These are phyloP conservation scores for Stemphylium vesicarium DNA, from an alignment of 2,329 filamentous ascomycete genomes.

Conservation along the genomic window DNA sequence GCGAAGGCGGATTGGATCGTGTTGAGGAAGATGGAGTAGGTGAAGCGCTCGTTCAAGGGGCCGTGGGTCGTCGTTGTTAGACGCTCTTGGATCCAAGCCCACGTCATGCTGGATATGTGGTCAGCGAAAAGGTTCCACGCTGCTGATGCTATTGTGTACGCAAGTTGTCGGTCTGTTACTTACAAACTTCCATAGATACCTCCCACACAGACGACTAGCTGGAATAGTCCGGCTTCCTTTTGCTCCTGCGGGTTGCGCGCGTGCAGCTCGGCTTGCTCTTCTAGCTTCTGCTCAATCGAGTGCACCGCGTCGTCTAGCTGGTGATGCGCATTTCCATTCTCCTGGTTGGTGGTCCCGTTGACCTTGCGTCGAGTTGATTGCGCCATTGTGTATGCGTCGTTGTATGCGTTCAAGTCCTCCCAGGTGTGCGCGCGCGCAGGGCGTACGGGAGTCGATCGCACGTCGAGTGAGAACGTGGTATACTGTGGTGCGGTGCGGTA, in stretches of 20 bases:
- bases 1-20: slow-evolving; percentile 93
- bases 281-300: slow-evolving; percentile 39
- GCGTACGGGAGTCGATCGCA: neutral
- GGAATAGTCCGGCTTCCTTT: slow-evolving; percentile 65
- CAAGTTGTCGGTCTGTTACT: slow-evolving; percentile 17
- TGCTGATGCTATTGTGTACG: neutral
- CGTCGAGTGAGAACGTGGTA: neutral
- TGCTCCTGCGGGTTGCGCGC: slow-evolving; percentile 44
- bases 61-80: slow-evolving; percentile 93
- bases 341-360: slow-evolving; percentile 17
- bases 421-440: no score
- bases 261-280: slow-evolving; percentile 38
- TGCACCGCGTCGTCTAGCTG: slow-evolving; percentile 35
- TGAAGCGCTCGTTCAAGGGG: slow-evolving; percentile 71
- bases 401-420: neutral
- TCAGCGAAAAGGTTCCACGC: neutral
- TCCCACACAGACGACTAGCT: slow-evolving; percentile 84
- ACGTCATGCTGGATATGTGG: slow-evolving; percentile 69
- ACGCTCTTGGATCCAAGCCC: slow-evolving; percentile 96
- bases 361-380: slow-evolving; percentile 26
- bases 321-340: slow-evolving; percentile 32
- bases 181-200: slow-evolving; percentile 98
- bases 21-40: slow-evolving; percentile 93
- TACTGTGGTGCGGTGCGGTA: no score
- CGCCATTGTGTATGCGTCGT: slow-evolving; percentile 31